Percentiles rank a stretch among this genome's conserved stretches.
phyloP scores from a whole-genome alignment of 805 yeast genomes.

The Suhomyces sp. region DNA sequence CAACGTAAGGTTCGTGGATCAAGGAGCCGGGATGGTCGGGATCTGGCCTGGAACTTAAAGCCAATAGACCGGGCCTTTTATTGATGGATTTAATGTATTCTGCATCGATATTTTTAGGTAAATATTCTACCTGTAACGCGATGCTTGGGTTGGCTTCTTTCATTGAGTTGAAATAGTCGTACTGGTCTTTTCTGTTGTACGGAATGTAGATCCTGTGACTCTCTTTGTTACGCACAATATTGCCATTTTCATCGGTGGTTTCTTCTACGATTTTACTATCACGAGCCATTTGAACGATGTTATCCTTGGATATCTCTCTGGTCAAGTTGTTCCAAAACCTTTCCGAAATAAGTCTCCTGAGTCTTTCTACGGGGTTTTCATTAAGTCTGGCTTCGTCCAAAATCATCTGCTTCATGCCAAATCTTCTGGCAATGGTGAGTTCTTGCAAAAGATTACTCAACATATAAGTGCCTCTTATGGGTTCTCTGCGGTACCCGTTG shows the following conservation, averaged over 20 bases:
- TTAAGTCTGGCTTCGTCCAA: slow-evolving; percentile 79
- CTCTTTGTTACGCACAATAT: slow-evolving; percentile 39
- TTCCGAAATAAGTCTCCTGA: slow-evolving; percentile 67
- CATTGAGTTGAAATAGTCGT: slow-evolving; percentile 57
- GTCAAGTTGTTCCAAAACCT: slow-evolving; percentile 82
- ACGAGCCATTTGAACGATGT: slow-evolving; percentile 64
- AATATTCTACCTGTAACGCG: slow-evolving; percentile 66
- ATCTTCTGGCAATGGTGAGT: slow-evolving; percentile 76
- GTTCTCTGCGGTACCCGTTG: slow-evolving; percentile 69
- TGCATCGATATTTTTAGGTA: slow-evolving; percentile 74
- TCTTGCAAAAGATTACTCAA: slow-evolving; percentile 83
- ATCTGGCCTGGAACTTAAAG: slow-evolving; percentile 67
- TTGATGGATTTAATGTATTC: slow-evolving; percentile 75
- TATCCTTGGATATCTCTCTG: slow-evolving; percentile 59
- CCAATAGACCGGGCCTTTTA: slow-evolving; percentile 79
- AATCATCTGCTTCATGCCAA: slow-evolving; percentile 74
- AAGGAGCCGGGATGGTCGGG: slow-evolving; percentile 50
- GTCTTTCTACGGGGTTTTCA: slow-evolving; percentile 82
- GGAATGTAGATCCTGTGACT: slow-evolving; percentile 81
- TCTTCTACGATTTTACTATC: slow-evolving; percentile 74
- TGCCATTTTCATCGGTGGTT: slow-evolving; percentile 29
- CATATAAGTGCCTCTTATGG: slow-evolving; percentile 86
- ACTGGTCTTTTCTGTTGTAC: slow-evolving; percentile 64
- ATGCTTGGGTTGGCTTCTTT: slow-evolving; percentile 53
- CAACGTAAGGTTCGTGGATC: slow-evolving; percentile 80